Conservation (phyloP, 257 asterid genomes). For the Capsicum pubescens region DNA sequence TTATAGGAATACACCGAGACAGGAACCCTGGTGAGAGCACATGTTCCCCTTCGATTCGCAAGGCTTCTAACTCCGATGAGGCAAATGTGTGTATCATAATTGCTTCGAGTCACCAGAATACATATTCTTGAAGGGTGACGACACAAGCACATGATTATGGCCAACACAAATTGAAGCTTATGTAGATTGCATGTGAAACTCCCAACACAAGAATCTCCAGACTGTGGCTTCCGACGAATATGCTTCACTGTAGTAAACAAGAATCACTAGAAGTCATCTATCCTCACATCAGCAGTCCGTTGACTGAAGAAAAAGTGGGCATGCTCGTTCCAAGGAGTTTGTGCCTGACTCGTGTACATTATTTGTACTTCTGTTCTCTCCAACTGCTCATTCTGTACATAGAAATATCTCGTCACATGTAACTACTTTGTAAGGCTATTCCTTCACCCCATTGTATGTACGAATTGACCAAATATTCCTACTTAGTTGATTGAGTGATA, state of each 20-base stretch:
- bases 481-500: background rate
- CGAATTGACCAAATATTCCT: slow-evolving; percentile 9
- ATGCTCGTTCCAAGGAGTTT: background rate
- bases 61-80: slow-evolving; percentile 95
- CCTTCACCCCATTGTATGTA: slow-evolving; percentile 1
- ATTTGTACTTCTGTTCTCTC: background rate
- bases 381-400: background rate
- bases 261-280: background rate
- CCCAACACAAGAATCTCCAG: background rate
- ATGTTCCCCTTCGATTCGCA: slow-evolving; percentile 94
- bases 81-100: slow-evolving; percentile 62
- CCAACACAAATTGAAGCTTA: background rate
- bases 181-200: background rate
- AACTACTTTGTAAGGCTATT: background rate
- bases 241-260: background rate
- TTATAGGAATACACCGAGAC: slow-evolving; percentile 74
- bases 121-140: background rate
- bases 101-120: background rate
- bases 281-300: background rate
- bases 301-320: background rate
- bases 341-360: background rate
- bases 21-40: slow-evolving; percentile 80
- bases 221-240: slow-evolving; percentile 10
- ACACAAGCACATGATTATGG: background rate
- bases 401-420: background rate